A percentile compares a stretch with the other conserved stretches of the same genome.
Evolutionary conservation across 805 yeast species (phyloP).

Genomic region (Metschnikowia bowlesiae): DNA sequence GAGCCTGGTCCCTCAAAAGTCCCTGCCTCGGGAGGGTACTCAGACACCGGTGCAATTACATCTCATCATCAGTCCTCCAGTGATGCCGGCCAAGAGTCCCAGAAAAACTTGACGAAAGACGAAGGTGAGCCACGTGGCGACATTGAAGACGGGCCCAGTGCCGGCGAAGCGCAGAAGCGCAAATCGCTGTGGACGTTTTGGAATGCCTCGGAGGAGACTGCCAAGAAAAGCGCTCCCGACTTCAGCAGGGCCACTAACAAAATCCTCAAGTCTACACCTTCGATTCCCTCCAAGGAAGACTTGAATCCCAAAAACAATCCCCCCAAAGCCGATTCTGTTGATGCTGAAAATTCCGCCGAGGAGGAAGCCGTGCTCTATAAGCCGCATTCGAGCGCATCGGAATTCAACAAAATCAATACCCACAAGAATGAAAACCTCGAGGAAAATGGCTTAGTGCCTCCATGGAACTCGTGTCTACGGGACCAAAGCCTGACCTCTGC

Average conservation of each 20-base stretch:
- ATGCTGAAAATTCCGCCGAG: neutral
- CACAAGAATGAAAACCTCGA: conserved; percentile 41
- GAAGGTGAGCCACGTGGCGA: conserved; percentile 16
- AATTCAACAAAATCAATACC: conserved; percentile 39
- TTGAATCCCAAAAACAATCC: conserved; percentile 4
- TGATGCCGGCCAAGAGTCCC: conserved; percentile 6
- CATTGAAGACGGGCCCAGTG: neutral
- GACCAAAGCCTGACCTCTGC: conserved; percentile 17
- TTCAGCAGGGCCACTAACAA: conserved; percentile 23
- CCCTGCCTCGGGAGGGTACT: too few relatives aligned
- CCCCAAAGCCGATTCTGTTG: conserved; percentile 8
- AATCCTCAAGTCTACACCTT: conserved; percentile 29
- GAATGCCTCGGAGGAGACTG: conserved; percentile 17
- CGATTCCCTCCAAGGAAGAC: conserved; percentile 21
- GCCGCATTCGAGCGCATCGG: conserved; percentile 37
- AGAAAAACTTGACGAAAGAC: conserved; percentile 7
- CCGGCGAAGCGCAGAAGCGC: conserved; percentile 7
- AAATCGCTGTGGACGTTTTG: conserved; percentile 38
- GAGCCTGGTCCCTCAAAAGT: too few relatives aligned
- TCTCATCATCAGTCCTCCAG: neutral
- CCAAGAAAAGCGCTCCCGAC: conserved; percentile 1
- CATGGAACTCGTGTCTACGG: conserved; percentile 38
- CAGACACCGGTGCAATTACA: too few relatives aligned
- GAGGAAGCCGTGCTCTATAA: conserved; percentile 45
- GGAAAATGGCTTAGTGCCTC: conserved; percentile 40